A percentile compares a stretch with the other conserved stretches of the same genome.
Evolutionary conservation across 148 eudicot species (phyloP).

Genomic region (Nepenthes mirabilis): DNA sequence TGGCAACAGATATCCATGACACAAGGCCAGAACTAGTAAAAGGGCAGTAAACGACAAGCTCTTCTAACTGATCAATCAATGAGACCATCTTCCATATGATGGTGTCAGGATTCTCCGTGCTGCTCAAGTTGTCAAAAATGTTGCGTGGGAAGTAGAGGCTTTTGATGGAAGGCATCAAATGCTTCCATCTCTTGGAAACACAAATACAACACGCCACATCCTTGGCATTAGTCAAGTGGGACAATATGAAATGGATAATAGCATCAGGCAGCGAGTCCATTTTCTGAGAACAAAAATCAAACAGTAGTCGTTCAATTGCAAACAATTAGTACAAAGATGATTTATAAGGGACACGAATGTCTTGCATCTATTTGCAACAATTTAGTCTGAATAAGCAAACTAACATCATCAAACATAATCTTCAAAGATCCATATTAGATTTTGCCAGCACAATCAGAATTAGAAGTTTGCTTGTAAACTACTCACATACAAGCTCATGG

Average conservation of each 20-base stretch:
- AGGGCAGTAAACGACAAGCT: constrained; percentile 90
- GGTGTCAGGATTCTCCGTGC: constrained; percentile 31
- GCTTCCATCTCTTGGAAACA: constrained; percentile 83
- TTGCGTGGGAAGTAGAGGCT: constrained; percentile 78
- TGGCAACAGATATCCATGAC: constrained; percentile 44
- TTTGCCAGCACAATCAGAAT: too few relatives aligned
- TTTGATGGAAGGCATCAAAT: constrained; percentile 45
- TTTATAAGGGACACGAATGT: too few relatives aligned
- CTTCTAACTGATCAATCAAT: constrained; percentile 38
- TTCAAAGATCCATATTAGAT: too few relatives aligned
- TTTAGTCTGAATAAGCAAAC: too few relatives aligned
- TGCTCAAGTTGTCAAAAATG: constrained; percentile 36
- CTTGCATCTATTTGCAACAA: too few relatives aligned
- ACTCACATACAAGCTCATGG: too few relatives aligned
- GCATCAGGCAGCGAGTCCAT: constrained; percentile 87
- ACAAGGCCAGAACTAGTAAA: constrained; percentile 52
- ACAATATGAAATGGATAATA: constrained; percentile 60
- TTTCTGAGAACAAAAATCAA: constrained; percentile 28
- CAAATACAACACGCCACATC: constrained; percentile 70
- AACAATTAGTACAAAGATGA: too few relatives aligned
- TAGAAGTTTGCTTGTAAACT: too few relatives aligned
- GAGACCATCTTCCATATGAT: constrained; percentile 43
- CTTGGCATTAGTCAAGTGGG: constrained; percentile 60
- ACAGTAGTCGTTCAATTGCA: constrained; percentile 9
- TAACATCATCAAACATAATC: too few relatives aligned